These are phyloP conservation scores for Ottelia alismoides DNA, from an alignment of 106 monocot genomes.

Conservation along the genomic window DNA sequence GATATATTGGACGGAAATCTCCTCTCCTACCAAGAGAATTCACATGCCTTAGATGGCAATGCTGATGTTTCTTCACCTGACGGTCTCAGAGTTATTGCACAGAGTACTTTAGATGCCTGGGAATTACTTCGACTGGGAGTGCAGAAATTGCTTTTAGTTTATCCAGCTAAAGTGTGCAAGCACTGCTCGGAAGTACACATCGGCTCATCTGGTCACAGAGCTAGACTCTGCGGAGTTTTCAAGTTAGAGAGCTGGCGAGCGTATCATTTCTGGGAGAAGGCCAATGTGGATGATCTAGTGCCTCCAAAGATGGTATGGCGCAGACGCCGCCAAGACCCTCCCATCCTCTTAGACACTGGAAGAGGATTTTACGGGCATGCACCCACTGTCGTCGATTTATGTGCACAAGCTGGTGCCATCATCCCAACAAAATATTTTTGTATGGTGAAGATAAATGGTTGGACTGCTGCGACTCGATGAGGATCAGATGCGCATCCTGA, in stretches of 20 bases:
- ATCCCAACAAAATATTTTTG: conserved; percentile 52
- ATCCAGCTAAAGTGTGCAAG: conserved; percentile 58
- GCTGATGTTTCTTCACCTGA: neutral
- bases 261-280: conserved; percentile 62
- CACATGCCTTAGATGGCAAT: neutral
- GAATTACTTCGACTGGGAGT: conserved; percentile 58
- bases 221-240: conserved; percentile 67
- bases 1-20: conserved; percentile 20
- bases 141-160: conserved; percentile 51
- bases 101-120: conserved; percentile 64
- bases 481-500: too few species aligned
- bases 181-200: conserved; percentile 73
- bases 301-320: conserved; percentile 70
- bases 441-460: conserved; percentile 58
- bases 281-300: conserved; percentile 58
- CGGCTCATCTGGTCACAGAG: conserved; percentile 72
- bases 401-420: conserved; percentile 57
- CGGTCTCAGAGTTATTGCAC: conserved; percentile 17
- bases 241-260: conserved; percentile 61
- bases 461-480: conserved; percentile 9
- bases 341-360: conserved; percentile 38
- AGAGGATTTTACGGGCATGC: conserved; percentile 76
- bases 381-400: conserved; percentile 69
- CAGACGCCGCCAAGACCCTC: conserved; percentile 57
- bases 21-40: neutral